Evolutionary conservation across 345 rosid species (phyloP), one percentile per base, ranked within the genome.

Genomic region (Salix viminalis): DNA sequence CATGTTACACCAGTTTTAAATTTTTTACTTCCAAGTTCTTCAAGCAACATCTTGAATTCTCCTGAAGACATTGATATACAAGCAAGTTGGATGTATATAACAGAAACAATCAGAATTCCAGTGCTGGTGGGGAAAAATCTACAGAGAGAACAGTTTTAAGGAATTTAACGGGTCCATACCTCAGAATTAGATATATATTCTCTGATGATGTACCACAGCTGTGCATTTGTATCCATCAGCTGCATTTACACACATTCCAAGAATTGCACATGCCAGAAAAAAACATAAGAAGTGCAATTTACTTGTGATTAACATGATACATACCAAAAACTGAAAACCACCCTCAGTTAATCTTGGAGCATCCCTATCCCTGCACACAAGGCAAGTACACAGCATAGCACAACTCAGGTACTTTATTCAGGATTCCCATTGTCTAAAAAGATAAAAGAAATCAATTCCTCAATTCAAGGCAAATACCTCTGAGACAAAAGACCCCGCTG

Each of bases 161-260:
- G 11, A 76, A 79, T 68, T 26, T n/a, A 79, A 76, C 66, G 72
- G 41, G 68, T 74, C 34, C 76, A 79, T 82, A 96, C 99, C 99
- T 91, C 98, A 30, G 94, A 91, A 82, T 93, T 96, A 23, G 92
- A 82, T 75, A 96, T 96, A 85, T 96, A 96, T 81, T 96, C 99
- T 85, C 99, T 91, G 76, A 93, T 87, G 42, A 96, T 91, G 86
- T 93, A 96, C 99, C 99, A 93, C 62, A 96, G 90, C 82, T 96
- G 99, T 39, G 98, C 92, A 87, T 91, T 92, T 85, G 99, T 96
- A 78, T 96, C 98, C 99, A 96, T 93, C 81, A 96, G 88, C 99
- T 96, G 92, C 70, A 84, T 81, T 60, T 56, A 61, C 46, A 78
- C 64, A 77, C 28, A 50, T 75, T 39, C 70, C 71, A 71, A 81